A percentile compares a stretch with the other conserved stretches of the same genome.
Conservation (phyloP, 768 basidiomycete genomes). For the Scleroderma citrinum region DNA sequence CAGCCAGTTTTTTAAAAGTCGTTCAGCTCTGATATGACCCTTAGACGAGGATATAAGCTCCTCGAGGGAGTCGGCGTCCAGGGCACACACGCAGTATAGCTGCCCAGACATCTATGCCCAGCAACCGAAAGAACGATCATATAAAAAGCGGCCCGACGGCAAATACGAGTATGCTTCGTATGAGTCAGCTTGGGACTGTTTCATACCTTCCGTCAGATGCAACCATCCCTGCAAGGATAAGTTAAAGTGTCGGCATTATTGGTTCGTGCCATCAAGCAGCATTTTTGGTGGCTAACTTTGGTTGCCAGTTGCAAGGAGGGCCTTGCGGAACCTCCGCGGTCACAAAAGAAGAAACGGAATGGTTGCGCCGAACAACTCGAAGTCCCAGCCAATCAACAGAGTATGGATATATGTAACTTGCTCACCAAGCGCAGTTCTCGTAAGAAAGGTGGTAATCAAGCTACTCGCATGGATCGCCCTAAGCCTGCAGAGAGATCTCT, state of each 20-base stretch:
- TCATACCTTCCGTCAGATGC: constrained; percentile 42
- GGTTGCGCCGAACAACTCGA: constrained; percentile 13
- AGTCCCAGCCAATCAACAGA: not conserved
- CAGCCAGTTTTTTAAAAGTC: not conserved
- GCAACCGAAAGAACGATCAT: constrained; percentile 5
- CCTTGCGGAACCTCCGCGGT: constrained; percentile 43
- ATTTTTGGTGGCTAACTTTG: constrained; percentile 6
- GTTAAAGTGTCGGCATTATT: constrained; percentile 65
- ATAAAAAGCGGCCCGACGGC: constrained; percentile 51
- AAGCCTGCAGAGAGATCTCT: constrained; percentile 15
- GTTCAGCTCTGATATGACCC: not conserved
- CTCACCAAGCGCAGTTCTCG: not conserved
- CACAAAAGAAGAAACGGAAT: constrained; percentile 26
- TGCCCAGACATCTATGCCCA: not conserved
- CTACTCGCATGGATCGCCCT: not conserved
- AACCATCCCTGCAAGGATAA: constrained; percentile 81
- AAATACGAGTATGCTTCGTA: constrained; percentile 47
- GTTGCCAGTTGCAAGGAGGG: constrained; percentile 69
- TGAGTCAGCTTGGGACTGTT: not conserved
- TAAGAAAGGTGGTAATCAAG: not conserved
- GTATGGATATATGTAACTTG: constrained; percentile 1
- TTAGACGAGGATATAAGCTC: constrained; percentile 1
- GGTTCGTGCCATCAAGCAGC: constrained; percentile 38
- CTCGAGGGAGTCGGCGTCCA: not conserved
- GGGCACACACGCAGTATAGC: not conserved